Conservation (phyloP, 208 protist genomes). For the Naegleria fowleri region DNA sequence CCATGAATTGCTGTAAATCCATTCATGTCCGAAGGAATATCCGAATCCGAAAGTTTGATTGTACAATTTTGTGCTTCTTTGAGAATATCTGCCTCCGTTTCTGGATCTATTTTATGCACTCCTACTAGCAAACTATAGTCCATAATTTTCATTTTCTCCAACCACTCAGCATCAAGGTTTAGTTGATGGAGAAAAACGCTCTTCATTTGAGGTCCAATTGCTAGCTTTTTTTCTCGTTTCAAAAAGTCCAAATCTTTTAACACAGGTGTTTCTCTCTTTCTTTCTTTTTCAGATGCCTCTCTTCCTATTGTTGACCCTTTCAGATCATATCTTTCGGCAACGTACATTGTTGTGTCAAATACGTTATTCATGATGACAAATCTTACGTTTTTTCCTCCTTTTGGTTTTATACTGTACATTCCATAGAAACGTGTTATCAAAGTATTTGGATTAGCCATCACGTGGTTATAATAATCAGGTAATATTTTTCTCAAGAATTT, state of each 20-base stretch:
- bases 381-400: not conserved
- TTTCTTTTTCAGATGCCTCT: not conserved
- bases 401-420: slow-evolving; percentile 25
- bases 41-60: not conserved
- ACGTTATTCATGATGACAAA: slow-evolving; percentile 27
- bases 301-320: slow-evolving; percentile 10
- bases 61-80: not conserved
- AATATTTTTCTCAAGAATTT: slow-evolving; percentile 30
- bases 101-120: not conserved
- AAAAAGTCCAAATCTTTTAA: slow-evolving; percentile 14
- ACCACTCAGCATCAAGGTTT: not conserved
- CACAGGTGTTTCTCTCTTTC: not conserved
- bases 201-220: not conserved
- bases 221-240: not conserved
- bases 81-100: not conserved
- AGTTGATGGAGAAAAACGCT: not conserved
- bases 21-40: not conserved
- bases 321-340: not conserved
- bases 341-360: not conserved
- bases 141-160: slow-evolving; percentile 20
- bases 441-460: slow-evolving; percentile 5
- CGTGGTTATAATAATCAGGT: slow-evolving; percentile 16
- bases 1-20: not conserved
- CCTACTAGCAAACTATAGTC: slow-evolving; percentile 23
- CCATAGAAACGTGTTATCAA: slow-evolving; percentile 21